Conservation (phyloP, 768 basidiomycete genomes). For the Leccinum barrowsii region DNA sequence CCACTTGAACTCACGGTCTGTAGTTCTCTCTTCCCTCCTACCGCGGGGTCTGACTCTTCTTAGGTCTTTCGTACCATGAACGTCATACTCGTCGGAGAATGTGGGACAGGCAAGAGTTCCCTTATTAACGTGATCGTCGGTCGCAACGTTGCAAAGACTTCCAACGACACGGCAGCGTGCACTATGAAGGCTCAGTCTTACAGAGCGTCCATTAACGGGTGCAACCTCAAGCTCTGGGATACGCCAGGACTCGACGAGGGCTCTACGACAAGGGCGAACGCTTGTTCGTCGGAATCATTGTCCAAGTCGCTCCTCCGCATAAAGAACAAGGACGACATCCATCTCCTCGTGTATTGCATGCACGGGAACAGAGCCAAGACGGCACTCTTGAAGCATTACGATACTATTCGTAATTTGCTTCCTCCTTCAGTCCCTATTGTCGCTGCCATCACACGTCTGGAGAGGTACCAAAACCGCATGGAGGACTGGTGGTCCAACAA, state of each 20-base stretch:
- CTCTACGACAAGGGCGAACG: constrained; percentile 1
- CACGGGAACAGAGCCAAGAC: constrained; percentile 17
- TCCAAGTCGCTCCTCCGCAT: constrained; percentile 10
- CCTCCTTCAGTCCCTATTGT: constrained; percentile 13
- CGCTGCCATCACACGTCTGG: constrained; percentile 18
- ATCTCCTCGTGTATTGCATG: constrained; percentile 24
- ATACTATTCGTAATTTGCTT: constrained; percentile 5
- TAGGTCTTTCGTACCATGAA: constrained; percentile 14
- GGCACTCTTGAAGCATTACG: constrained; percentile 16
- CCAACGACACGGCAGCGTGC: constrained; percentile 19
- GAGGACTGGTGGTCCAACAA: constrained; percentile 24
- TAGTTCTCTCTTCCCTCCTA: not conserved
- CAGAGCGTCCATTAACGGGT: constrained; percentile 12
- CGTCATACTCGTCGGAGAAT: constrained; percentile 23
- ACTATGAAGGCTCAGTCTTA: constrained; percentile 11
- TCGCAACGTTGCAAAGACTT: constrained; percentile 11
- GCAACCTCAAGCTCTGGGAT: constrained; percentile 13
- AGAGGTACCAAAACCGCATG: constrained; percentile 18
- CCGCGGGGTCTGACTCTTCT: not conserved
- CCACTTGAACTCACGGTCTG: not conserved
- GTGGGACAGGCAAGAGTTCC: constrained; percentile 25
- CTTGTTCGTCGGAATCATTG: constrained; percentile 2
- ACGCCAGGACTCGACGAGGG: constrained; percentile 17
- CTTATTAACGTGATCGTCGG: constrained; percentile 21
- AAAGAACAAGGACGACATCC: constrained; percentile 2